Evolutionary conservation across 345 rosid genomes (phyloP).

Genomic region (Salix udensis): DNA sequence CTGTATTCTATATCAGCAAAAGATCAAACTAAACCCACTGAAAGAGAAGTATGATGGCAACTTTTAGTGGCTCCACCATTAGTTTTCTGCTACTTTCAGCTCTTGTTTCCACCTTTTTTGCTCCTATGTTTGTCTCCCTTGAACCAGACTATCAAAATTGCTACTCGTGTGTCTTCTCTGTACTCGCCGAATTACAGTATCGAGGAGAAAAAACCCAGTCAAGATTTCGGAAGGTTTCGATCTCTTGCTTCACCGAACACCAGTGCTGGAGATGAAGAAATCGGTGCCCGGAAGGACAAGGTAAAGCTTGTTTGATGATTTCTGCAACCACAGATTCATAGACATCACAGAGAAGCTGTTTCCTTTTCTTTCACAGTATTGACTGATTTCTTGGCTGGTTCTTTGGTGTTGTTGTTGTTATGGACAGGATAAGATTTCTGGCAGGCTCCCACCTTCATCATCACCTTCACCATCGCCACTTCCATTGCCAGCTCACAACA

Average conservation of each 20-base stretch:
- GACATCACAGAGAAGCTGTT: not conserved
- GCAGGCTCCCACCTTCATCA: not conserved
- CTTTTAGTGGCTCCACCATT: not conserved
- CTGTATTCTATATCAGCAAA: not conserved
- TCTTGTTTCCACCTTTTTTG: not conserved
- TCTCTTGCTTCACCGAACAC: not conserved
- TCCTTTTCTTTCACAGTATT: not conserved
- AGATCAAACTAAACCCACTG: not conserved
- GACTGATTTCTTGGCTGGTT: not conserved
- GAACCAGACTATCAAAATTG: not conserved
- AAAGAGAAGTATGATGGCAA: not conserved
- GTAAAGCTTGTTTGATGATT: not conserved
- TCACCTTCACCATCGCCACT: not conserved
- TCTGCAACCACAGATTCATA: not conserved
- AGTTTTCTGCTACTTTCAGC: not conserved
- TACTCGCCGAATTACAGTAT: not conserved
- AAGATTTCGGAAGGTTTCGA: not conserved
- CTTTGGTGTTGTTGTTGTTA: not conserved
- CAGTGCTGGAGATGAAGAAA: not conserved
- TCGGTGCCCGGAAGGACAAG: not conserved
- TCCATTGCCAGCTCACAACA: not conserved
- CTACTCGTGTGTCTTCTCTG: not conserved
- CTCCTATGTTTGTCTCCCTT: not conserved
- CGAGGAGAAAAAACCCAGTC: too few relatives aligned
- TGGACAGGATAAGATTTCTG: not conserved